Conservation (phyloP, 2,329 filamentous ascomycete genomes). For the Simplicillium aogashimaense region DNA sequence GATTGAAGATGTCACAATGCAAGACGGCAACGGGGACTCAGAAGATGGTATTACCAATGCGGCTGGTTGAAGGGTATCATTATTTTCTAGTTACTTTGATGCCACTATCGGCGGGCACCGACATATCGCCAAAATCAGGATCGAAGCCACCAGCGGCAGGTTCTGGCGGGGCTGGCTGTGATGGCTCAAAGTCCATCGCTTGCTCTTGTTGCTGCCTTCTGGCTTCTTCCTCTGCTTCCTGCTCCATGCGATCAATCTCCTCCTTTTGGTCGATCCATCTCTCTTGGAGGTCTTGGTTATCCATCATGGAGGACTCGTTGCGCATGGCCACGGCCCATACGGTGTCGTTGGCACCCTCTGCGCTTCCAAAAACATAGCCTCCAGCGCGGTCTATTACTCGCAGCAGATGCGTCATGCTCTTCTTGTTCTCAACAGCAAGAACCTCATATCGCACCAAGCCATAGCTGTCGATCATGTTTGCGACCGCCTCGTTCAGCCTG, state of each 20-base stretch:
- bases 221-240: constrained; percentile 65
- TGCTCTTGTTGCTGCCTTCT: constrained; percentile 30
- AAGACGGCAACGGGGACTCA: constrained; percentile 25
- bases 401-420: constrained; percentile 88
- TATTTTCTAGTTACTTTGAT: constrained; percentile 63
- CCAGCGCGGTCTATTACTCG: constrained; percentile 84
- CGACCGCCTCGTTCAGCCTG: constrained; percentile 76
- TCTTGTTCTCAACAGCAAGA: constrained; percentile 90
- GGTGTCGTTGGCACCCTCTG: constrained; percentile 87
- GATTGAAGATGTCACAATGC: constrained; percentile 19
- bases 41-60: constrained; percentile 3
- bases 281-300: constrained; percentile 86
- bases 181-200: constrained; percentile 24
- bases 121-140: constrained; percentile 41
- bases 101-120: constrained; percentile 48
- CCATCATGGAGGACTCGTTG: constrained; percentile 62
- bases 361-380: constrained; percentile 84
- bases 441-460: constrained; percentile 87
- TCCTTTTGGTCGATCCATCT: constrained; percentile 89
- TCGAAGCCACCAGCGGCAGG: constrained; percentile 21
- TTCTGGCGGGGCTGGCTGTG: constrained; percentile 11
- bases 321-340: constrained; percentile 97
- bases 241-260: constrained; percentile 74
- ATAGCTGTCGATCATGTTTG: constrained; percentile 81
- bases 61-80: constrained; percentile 30